Percentiles rank a stretch among this genome's conserved stretches.
Evolutionary conservation across 306 rosid species (phyloP).

Genomic region (Cucurbita pepo): DNA sequence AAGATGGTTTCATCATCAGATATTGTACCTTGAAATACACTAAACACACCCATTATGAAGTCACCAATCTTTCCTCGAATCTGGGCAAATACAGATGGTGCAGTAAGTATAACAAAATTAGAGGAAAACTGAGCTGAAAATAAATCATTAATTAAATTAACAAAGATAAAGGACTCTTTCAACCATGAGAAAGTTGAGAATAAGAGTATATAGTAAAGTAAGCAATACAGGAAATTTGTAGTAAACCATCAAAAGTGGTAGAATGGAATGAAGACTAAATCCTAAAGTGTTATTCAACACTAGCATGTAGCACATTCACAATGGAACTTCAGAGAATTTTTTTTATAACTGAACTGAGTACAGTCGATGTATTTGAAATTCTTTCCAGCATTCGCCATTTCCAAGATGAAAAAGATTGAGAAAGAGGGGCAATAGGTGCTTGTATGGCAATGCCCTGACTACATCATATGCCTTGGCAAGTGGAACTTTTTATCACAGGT

Average conservation of each 20-base stretch:
- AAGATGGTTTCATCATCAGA: neutral
- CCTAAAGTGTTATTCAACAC: neutral
- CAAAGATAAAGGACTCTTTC: neutral
- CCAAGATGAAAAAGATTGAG: neutral
- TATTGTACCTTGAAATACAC: conserved; percentile 70
- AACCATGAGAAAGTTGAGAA: neutral
- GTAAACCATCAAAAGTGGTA: neutral
- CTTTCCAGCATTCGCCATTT: neutral
- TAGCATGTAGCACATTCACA: neutral
- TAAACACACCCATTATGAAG: conserved; percentile 49
- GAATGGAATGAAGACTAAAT: neutral
- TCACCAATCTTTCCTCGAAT: conserved; percentile 55
- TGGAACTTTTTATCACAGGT: neutral
- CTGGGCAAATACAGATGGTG: conserved; percentile 16
- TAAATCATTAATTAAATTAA: neutral
- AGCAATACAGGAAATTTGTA: neutral
- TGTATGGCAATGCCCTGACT: neutral
- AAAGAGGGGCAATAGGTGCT: neutral
- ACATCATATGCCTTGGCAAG: neutral
- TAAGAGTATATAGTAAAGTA: neutral
- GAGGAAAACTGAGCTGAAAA: neutral
- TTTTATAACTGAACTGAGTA: neutral
- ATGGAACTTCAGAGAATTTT: neutral
- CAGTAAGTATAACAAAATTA: conserved; percentile 11
- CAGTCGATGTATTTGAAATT: neutral